Evolutionary conservation across 83 land plant species (phyloP), one percentile per base, ranked within the genome.

Genomic region (Larix sibirica): DNA sequence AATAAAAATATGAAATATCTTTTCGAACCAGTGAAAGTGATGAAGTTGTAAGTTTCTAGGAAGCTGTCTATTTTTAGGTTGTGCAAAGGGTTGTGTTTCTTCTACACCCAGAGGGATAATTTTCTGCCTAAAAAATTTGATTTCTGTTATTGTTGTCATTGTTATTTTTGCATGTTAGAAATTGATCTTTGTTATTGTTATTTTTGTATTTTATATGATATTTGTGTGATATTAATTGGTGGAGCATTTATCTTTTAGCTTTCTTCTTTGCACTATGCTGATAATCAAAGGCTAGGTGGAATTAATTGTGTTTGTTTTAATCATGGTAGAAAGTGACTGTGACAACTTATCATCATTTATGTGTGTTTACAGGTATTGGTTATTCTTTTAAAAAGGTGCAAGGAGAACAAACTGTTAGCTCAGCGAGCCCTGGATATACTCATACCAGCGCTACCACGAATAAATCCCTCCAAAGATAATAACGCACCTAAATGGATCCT

Each of bases 401-500:
- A 98, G 80, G 99, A 98, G 77, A 96, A 96, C 83, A 95, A 96
- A 85, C 84, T 93, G 79, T 82, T 98, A 68, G 99, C 95, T 47
- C 94, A 91, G 79, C 99, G 96, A 82, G 99, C 99, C 33, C 93
- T 98, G 69, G 99, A 98, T 84, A 95, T 98, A 24, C 88, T 98
- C 38, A 98, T 98, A 97, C 99, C 99, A 79, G 99, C 99, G 63
- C 86, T 98, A 7, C 99, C 99, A 38, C 85, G 90, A 75, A 85
- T 97, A 83, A n/a, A n/a, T n/a, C n/a, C n/a, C n/a, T n/a, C n/a
- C n/a, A n/a, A n/a, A n/a, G n/a, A n/a, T n/a, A n/a, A 33, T 62
- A 95, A 95, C 36, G 89, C 93, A 89, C 99, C 99, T 23, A 93
- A 95, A n/a, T 98, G 99, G 99, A 98, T 98, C 71, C 91, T 99